phyloP scores from a whole-genome alignment of 495 filamentous ascomycete genomes.

The Penicillium bovifimosum region DNA sequence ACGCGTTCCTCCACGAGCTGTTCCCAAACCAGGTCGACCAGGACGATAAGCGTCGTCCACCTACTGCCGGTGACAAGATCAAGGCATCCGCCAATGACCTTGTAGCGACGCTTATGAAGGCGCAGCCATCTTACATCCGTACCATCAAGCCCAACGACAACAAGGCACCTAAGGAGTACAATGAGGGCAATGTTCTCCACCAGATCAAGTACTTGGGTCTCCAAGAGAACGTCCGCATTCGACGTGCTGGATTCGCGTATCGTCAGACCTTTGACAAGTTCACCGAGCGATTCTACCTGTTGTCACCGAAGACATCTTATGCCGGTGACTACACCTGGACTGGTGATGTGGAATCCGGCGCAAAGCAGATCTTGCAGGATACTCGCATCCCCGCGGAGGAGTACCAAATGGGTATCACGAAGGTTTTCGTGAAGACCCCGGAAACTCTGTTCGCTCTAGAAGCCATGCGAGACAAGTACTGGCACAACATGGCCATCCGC shows the following conservation, averaged over 20 bases:
- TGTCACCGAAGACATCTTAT: slow-evolving; percentile 91
- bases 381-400: slow-evolving; percentile 92
- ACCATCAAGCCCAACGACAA: slow-evolving; percentile 99
- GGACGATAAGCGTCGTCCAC: slow-evolving; percentile 89
- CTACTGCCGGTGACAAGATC: slow-evolving; percentile 96
- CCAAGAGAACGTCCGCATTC: slow-evolving; percentile 97
- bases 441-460: slow-evolving; percentile 97
- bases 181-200: slow-evolving; percentile 84
- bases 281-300: slow-evolving; percentile 91
- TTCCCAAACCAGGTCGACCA: slow-evolving; percentile 95
- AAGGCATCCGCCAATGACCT: slow-evolving; percentile 93
- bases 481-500: slow-evolving; percentile 98
- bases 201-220: slow-evolving; percentile 99
- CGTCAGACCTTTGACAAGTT: slow-evolving; percentile 98
- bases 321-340: slow-evolving; percentile 97
- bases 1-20: slow-evolving; percentile 75
- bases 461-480: slow-evolving; percentile 95
- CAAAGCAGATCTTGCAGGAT: slow-evolving; percentile 93
- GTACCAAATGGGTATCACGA: slow-evolving; percentile 94
- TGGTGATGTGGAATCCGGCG: slow-evolving; percentile 76
- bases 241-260: slow-evolving; percentile 94
- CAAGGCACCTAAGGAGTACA: slow-evolving; percentile 91
- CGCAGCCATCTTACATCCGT: slow-evolving; percentile 92
- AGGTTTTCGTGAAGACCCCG: slow-evolving; percentile 97
- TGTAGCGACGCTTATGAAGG: slow-evolving; percentile 94